Evolutionary conservation across 805 yeast genomes (phyloP).

Genomic region (Brettanomyces bruxellensis): DNA sequence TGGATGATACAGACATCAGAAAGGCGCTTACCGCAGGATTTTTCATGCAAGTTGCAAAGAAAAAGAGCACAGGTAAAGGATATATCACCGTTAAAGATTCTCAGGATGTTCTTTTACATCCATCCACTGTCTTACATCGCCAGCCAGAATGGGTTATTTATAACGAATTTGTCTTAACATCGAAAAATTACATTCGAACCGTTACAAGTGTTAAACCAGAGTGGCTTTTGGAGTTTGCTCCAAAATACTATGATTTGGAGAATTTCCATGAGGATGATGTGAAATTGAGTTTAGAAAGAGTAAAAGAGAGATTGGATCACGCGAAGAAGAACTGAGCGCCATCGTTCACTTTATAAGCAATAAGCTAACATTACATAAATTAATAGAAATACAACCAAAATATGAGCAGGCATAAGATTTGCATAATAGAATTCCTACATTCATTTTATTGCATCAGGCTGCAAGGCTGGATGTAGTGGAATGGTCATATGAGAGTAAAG

Average conservation of each 20-base stretch:
- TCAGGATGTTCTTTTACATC: constrained; percentile 92
- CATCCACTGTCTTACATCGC: constrained; percentile 82
- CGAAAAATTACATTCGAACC: constrained; percentile 89
- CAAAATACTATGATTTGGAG: constrained; percentile 55
- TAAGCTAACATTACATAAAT: not conserved
- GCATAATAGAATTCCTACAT: too few relatives aligned
- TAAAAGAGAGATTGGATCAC: constrained; percentile 37
- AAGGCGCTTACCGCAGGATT: constrained; percentile 88
- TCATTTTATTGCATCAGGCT: too few relatives aligned
- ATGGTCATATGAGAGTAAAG: not conserved
- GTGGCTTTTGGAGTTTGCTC: constrained; percentile 80
- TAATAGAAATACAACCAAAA: not conserved
- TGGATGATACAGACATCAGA: constrained; percentile 68
- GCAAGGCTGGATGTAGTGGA: too few relatives aligned
- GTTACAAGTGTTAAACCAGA: constrained; percentile 88
- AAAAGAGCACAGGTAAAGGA: constrained; percentile 72
- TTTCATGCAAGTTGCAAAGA: constrained; percentile 97
- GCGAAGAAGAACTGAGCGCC: constrained; percentile 10
- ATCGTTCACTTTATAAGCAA: not conserved
- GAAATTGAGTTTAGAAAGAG: constrained; percentile 57
- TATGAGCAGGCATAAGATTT: not conserved
- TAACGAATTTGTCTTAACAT: constrained; percentile 90
- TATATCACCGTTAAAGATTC: constrained; percentile 90
- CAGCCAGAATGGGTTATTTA: constrained; percentile 91
- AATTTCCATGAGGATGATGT: constrained; percentile 67